Evolutionary conservation across 345 rosid species (phyloP).

Genomic region (Brassica carinata): DNA sequence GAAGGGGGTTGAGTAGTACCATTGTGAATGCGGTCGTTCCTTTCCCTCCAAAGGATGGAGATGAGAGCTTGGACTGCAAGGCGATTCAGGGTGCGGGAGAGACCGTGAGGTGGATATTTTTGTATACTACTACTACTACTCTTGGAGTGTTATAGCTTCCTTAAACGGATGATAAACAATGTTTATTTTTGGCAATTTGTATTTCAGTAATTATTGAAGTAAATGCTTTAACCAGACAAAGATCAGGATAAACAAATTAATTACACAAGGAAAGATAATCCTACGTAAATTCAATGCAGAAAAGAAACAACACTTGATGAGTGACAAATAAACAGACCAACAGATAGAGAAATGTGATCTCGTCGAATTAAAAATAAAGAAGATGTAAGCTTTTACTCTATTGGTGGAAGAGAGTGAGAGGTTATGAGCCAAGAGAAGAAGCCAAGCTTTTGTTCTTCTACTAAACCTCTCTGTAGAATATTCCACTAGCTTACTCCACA

Average conservation of each 20-base stretch:
- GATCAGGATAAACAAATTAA: not conserved
- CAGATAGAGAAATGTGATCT: not conserved
- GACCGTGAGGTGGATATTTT: too few relatives aligned
- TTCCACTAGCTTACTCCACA: conserved; percentile 36
- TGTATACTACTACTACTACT: not conserved
- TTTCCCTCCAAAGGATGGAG: too few relatives aligned
- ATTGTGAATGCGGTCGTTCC: too few relatives aligned
- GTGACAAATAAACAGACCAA: not conserved
- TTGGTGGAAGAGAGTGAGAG: not conserved
- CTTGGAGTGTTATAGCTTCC: not conserved
- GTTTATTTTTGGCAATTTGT: not conserved
- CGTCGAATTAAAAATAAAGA: not conserved
- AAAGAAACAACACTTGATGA: not conserved
- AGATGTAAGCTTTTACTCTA: not conserved
- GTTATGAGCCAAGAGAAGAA: not conserved
- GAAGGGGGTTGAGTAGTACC: too few relatives aligned
- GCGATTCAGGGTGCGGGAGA: too few relatives aligned
- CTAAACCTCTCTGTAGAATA: conserved; percentile 29
- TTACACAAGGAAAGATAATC: not conserved
- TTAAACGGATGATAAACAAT: not conserved
- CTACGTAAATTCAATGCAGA: not conserved
- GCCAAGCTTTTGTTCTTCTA: not conserved
- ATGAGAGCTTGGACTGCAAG: too few relatives aligned
- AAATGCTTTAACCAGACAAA: not conserved
- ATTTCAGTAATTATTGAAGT: not conserved